Evolutionary conservation across 805 yeast genomes (phyloP), one percentile per base, ranked within the genome.

Genomic region (Blastobotrys americana): DNA sequence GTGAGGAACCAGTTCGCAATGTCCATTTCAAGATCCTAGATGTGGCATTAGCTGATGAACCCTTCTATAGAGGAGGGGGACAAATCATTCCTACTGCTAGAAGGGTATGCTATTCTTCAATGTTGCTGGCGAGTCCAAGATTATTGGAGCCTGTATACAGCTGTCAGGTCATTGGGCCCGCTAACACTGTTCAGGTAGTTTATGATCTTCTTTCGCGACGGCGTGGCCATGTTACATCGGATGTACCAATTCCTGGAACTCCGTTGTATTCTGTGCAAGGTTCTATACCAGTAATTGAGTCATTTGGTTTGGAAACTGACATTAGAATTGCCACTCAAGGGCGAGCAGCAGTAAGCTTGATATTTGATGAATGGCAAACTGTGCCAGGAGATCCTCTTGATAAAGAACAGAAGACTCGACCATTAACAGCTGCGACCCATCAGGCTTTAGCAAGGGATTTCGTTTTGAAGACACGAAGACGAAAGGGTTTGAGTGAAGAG

Each of bases 381-480:
- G 94, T 85, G 0, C 95, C 96, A 1, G 98, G 98, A 0, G 87
- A 90, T 65, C 97, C 97, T 5, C 57, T 90, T 55, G 95, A 90
- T 59, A 65, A 67, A 18, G 73, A 76, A 25, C 74, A 76, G 15
- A 66, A 64, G 39, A 72, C 87, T 34, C 87, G 88, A 3, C 72
- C 80, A 35, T 69, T 90, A 59, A 78, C 78, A 53, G 85, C 96
- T 0, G 96, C 93, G 1, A 80, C 82, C 4, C 64, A 70, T 0
- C 67, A 68, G 6, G 78, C 84, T 2, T 65, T 89, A 46, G 90
- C 96, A 1, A 70, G 98, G 46, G 98, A 93, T 63, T 86, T 88
- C 56, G 81, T 87, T 23, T 66, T 86, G 65, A 93, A 94, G 61
- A 87, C 96, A 0, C 73, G 99, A 60, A 77, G 80, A 55, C 74